phyloP scores from a whole-genome alignment of 2,329 filamentous ascomycete genomes.

The Fusarium pseudocircinatum region DNA sequence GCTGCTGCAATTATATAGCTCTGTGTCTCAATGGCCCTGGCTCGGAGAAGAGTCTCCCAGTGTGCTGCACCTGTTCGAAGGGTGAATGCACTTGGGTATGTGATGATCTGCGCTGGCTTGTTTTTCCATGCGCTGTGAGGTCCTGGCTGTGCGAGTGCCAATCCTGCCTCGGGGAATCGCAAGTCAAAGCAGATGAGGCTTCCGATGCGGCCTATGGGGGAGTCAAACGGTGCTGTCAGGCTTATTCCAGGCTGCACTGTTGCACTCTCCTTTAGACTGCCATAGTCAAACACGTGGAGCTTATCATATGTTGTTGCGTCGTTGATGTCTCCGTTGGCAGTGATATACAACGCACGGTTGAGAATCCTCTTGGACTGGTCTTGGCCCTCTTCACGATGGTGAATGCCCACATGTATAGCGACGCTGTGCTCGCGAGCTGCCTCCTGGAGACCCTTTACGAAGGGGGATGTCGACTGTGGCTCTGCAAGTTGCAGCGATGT shows the following conservation, averaged over 20 bases:
- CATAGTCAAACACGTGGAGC: slow-evolving; percentile 86
- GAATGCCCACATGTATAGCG: slow-evolving; percentile 86
- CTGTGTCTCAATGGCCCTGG: slow-evolving; percentile 89
- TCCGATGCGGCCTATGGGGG: slow-evolving; percentile 78
- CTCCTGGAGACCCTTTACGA: slow-evolving; percentile 78
- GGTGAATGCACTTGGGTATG: slow-evolving; percentile 92
- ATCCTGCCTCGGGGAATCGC: slow-evolving; percentile 79
- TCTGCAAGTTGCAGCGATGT: slow-evolving; percentile 77
- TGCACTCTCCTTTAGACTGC: slow-evolving; percentile 57
- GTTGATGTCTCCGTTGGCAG: slow-evolving; percentile 54
- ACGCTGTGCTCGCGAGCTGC: slow-evolving; percentile 72
- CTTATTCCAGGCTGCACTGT: slow-evolving; percentile 74
- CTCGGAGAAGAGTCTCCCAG: slow-evolving; percentile 82
- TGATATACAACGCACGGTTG: slow-evolving; percentile 65
- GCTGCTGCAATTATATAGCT: slow-evolving; percentile 88
- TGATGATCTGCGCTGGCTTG: slow-evolving; percentile 74
- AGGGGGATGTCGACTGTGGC: slow-evolving; percentile 72
- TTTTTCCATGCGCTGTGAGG: slow-evolving; percentile 44
- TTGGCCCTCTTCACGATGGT: slow-evolving; percentile 66
- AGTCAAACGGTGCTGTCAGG: slow-evolving; percentile 77
- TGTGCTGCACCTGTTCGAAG: slow-evolving; percentile 85
- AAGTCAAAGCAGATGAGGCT: slow-evolving; percentile 91
- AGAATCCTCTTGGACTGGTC: slow-evolving; percentile 49
- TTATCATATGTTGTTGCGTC: slow-evolving; percentile 76
- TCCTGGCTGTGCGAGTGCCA: slow-evolving; percentile 66